Evolutionary conservation across 1,284 basidiomycete species (phyloP).

Genomic region (Malassezia arunalokei): DNA sequence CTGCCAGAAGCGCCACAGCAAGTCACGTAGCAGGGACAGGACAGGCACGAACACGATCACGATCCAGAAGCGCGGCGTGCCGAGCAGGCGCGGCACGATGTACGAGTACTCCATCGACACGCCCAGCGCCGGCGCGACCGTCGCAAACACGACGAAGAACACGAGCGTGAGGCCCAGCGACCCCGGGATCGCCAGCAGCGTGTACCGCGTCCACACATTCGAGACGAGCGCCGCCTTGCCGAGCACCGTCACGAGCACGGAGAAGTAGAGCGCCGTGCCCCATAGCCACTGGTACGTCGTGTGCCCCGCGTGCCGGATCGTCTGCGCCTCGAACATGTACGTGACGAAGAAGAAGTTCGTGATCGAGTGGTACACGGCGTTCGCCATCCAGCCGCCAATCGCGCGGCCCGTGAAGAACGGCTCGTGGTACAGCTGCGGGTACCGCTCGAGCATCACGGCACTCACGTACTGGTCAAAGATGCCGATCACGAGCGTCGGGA

Average conservation of each 20-base stretch:
- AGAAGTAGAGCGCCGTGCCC: slow-evolving; percentile 88
- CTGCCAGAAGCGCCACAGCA: slow-evolving; percentile 40
- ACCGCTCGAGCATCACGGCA: slow-evolving; percentile 86
- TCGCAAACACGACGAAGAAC: slow-evolving; percentile 79
- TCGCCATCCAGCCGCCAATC: slow-evolving; percentile 86
- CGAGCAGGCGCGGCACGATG: slow-evolving; percentile 78
- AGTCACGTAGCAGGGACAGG: slow-evolving; percentile 73
- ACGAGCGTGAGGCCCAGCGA: slow-evolving; percentile 90
- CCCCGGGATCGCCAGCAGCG: slow-evolving; percentile 70
- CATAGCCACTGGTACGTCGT: slow-evolving; percentile 93
- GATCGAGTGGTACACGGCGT: slow-evolving; percentile 68
- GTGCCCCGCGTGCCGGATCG: slow-evolving; percentile 57
- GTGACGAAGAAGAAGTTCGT: slow-evolving; percentile 76
- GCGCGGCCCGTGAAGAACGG: slow-evolving; percentile 34
- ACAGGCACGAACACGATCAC: slow-evolving; percentile 74
- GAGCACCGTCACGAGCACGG: slow-evolving; percentile 82
- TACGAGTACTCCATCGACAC: slow-evolving; percentile 68
- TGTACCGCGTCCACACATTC: slow-evolving; percentile 99
- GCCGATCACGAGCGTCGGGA: slow-evolving; percentile 93
- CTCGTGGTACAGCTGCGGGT: slow-evolving; percentile 74
- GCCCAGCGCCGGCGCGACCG: slow-evolving; percentile 67
- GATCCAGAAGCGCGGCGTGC: slow-evolving; percentile 76
- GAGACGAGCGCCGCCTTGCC: slow-evolving; percentile 95
- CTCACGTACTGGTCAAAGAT: slow-evolving; percentile 96
- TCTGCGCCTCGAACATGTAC: slow-evolving; percentile 77